Conservation (phyloP, 805 yeast species). For the Suhomyces faveliae region DNA sequence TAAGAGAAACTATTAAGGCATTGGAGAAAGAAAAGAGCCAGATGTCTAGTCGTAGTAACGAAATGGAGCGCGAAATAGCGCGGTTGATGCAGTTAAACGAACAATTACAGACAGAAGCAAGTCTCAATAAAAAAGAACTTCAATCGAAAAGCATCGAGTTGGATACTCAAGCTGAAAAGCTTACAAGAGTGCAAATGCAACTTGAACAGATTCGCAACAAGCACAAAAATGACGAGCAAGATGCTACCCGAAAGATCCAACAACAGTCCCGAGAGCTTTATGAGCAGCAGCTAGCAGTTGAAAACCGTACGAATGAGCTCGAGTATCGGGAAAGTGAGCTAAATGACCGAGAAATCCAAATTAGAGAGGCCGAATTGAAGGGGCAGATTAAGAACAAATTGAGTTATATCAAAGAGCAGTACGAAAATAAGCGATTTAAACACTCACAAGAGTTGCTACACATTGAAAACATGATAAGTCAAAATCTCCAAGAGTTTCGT, state of each 20-base stretch:
- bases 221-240: neutral
- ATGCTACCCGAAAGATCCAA: neutral
- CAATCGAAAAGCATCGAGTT: neutral
- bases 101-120: neutral
- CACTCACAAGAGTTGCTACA: constrained; percentile 10
- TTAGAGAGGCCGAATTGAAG: constrained; percentile 1
- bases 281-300: neutral
- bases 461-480: constrained; percentile 9
- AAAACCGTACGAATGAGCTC: constrained; percentile 5
- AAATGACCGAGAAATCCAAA: constrained; percentile 8
- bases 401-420: constrained; percentile 8
- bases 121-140: neutral
- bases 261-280: neutral
- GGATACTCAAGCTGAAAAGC: neutral
- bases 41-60: neutral
- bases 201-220: neutral
- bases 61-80: neutral
- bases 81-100: neutral
- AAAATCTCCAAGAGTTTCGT: constrained; percentile 9
- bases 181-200: neutral
- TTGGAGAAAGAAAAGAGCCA: neutral
- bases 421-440: constrained; percentile 7
- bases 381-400: constrained; percentile 10
- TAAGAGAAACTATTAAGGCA: neutral
- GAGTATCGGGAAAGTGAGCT: constrained; percentile 11